Base-by-base conservation (phyloP, 2,329 filamentous ascomycete species). In the Pestalotiopsis sp. region DNA sequence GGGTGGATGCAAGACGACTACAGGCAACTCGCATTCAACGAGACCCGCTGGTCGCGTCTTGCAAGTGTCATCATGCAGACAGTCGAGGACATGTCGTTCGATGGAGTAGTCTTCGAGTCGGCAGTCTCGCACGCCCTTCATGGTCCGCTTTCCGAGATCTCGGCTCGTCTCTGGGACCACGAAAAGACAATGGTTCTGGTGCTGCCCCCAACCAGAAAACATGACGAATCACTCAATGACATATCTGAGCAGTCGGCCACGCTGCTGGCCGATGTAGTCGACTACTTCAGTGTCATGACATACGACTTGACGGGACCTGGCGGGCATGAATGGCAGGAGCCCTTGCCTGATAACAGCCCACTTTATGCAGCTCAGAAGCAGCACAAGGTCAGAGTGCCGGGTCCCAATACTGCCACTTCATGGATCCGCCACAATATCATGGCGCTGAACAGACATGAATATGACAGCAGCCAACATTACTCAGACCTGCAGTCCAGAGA, bases 201-300 rank as follows among this genome's bases (percentile, higher is more conserved):
- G 39, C 68, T 72, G 64, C 72, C 72, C 4, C 72, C 72, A 4
- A 45, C 71, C 0, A 68, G 71, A 7, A 61, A n/a, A 25, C 23
- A n/a, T 39, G 13, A 17, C 13, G 64, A 39, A 14, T n/a, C 31
- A 27, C 23, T 36, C 17, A 14, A 55, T 55, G 62, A 36, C 25
- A 45, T 39, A 55, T 38, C 20, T 6, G 38, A 64, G 31, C 39
- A 67, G 41, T 58, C 71, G 1, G 57, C 73, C 13, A 64, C 71
- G 6, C 63, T 64, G 17, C 71, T 74, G 6, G 64, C 70, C 2
- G 64, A 67, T 17, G 64, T 72, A 13, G 63, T 68, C 12, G 72
- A 74, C 64, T 74, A 74, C 27, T 71, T 74, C 68, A 70, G 67
- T 58, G 69, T 74, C 58, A 73, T 74, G 72, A 73, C 72, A 0